phyloP scores from a whole-genome alignment of 176 grass and related monocot species.

The Areca catechu region DNA sequence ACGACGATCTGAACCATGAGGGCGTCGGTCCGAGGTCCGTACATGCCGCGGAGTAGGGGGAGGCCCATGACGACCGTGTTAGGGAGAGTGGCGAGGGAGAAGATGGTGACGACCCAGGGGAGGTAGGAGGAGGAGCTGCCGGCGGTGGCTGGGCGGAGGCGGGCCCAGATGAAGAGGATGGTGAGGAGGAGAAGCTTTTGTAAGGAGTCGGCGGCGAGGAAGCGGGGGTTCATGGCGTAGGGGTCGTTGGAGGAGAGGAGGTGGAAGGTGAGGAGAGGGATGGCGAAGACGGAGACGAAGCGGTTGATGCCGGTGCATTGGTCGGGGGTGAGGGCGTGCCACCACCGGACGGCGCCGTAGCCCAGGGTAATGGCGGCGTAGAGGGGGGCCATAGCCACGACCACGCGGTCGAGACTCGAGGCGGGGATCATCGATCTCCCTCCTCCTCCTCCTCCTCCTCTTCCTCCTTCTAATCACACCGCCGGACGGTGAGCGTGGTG shows the following conservation, averaged over 20 bases:
- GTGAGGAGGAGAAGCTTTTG: slow-evolving; percentile 58
- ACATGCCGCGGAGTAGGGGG: slow-evolving; percentile 80
- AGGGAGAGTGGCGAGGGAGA: slow-evolving; percentile 72
- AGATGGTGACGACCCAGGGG: slow-evolving; percentile 62
- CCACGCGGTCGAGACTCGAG: slow-evolving; percentile 24
- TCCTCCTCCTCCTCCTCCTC: not conserved
- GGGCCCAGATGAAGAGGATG: slow-evolving; percentile 44
- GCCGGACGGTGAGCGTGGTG: too few species aligned
- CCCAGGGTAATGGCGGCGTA: slow-evolving; percentile 69
- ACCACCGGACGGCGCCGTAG: slow-evolving; percentile 50
- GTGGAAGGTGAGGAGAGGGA: slow-evolving; percentile 64
- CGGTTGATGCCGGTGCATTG: slow-evolving; percentile 86
- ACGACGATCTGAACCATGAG: slow-evolving; percentile 88
- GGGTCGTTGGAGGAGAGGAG: slow-evolving; percentile 75
- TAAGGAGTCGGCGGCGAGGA: slow-evolving; percentile 68
- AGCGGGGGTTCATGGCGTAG: slow-evolving; percentile 53
- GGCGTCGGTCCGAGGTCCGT: slow-evolving; percentile 28
- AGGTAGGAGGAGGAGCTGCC: slow-evolving; percentile 14
- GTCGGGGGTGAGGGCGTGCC: slow-evolving; percentile 48
- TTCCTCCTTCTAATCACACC: not conserved
- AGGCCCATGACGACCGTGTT: slow-evolving; percentile 96
- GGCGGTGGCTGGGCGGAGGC: slow-evolving; percentile 1
- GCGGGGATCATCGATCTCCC: slow-evolving; percentile 25
- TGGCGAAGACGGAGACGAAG: slow-evolving; percentile 66
- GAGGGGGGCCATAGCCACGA: slow-evolving; percentile 76